These are phyloP conservation scores for Cladorrhinum sp. DNA, from an alignment of 2,329 filamentous ascomycete species.

Conservation along the genomic window DNA sequence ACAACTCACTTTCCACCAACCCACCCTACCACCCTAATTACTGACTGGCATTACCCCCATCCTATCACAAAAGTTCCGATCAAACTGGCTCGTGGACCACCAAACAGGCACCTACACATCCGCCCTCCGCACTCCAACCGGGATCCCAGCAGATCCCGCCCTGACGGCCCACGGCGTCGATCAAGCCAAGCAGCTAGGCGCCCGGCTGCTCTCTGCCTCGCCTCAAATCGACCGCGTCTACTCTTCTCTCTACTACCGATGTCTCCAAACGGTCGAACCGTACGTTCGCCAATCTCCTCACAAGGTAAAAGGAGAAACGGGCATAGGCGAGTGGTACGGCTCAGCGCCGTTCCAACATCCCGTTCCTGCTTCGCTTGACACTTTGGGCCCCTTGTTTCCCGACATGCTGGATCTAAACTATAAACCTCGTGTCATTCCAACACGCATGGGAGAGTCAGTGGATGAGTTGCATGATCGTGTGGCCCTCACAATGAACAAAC, in stretches of 20 bases:
- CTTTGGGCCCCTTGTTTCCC: constrained; percentile 67
- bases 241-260: constrained; percentile 82
- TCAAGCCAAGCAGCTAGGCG: constrained; percentile 75
- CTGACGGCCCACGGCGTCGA: constrained; percentile 82
- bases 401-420: constrained; percentile 55
- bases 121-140: constrained; percentile 75
- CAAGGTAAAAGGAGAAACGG: constrained; percentile 54
- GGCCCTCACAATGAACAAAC: constrained; percentile 63
- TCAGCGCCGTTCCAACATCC: constrained; percentile 83
- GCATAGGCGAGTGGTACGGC: constrained; percentile 86
- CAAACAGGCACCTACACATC: constrained; percentile 74
- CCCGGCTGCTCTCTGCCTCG: constrained; percentile 57
- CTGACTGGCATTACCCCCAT: constrained; percentile 15
- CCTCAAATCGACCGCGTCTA: constrained; percentile 76
- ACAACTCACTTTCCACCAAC: no score
- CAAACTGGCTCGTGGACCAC: constrained; percentile 83
- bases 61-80: constrained; percentile 65
- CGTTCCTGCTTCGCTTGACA: constrained; percentile 61
- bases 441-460: constrained; percentile 73
- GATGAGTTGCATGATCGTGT: constrained; percentile 76
- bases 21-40: background rate
- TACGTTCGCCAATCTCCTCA: constrained; percentile 43
- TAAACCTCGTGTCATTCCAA: constrained; percentile 63
- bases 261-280: constrained; percentile 77
- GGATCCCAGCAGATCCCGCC: constrained; percentile 81